phyloP scores from a whole-genome alignment of 2,329 filamentous ascomycete species.

The Pseudogymnoascus sp. region DNA sequence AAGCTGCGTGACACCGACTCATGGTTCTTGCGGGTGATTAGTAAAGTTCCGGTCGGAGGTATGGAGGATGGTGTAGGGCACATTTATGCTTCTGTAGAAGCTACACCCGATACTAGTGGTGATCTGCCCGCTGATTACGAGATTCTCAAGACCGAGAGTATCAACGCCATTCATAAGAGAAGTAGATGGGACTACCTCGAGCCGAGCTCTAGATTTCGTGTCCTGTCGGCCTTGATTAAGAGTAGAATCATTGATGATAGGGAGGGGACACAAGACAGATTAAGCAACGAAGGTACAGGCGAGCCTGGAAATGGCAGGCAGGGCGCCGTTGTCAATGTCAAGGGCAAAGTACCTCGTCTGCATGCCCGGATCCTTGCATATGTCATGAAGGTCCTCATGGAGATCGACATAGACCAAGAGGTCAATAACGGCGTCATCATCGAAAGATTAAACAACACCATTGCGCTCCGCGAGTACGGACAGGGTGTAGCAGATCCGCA shows the following conservation, averaged over 20 bases:
- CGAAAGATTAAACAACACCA: slow-evolving; percentile 7
- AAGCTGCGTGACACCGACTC: neutral
- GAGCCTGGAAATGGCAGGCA: neutral
- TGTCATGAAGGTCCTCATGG: slow-evolving; percentile 3
- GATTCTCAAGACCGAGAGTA: neutral
- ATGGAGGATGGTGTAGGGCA: neutral
- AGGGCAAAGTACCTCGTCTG: neutral
- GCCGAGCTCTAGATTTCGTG: neutral
- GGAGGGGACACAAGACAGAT: neutral
- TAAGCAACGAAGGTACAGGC: neutral
- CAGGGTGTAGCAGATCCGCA: slow-evolving; percentile 13
- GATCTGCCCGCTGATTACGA: neutral
- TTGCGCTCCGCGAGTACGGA: slow-evolving; percentile 15
- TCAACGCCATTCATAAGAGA: neutral
- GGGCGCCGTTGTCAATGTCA: neutral
- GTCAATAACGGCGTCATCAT: neutral
- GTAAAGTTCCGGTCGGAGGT: neutral
- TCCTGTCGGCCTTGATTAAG: slow-evolving; percentile 10
- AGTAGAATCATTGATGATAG: slow-evolving; percentile 7
- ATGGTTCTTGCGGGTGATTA: neutral
- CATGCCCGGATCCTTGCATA: slow-evolving; percentile 12
- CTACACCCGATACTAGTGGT: neutral
- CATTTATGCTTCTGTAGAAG: neutral
- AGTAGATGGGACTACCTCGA: neutral
- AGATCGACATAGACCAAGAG: slow-evolving; percentile 5